Evolutionary conservation across 2,329 filamentous ascomycete species (phyloP).

Genomic region (Penicillium sp.): DNA sequence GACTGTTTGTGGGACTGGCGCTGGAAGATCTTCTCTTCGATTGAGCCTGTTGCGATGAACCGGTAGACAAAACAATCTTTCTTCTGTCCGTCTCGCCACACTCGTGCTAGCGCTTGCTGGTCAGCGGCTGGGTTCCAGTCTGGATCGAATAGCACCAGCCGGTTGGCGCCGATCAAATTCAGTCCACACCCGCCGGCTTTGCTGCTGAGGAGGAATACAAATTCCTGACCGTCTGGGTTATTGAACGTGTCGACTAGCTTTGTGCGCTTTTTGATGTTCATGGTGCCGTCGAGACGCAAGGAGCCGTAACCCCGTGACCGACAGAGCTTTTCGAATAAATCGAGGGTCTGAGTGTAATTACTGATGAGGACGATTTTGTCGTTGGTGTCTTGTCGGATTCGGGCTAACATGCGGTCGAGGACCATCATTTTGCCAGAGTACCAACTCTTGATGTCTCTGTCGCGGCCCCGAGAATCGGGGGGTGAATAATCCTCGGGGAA

Average conservation of each 20-base stretch:
- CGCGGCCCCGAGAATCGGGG: slow-evolving; percentile 76
- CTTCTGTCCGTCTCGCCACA: slow-evolving; percentile 98
- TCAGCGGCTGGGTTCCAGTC: slow-evolving; percentile 98
- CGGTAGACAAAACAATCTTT: slow-evolving; percentile 99
- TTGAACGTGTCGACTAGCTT: slow-evolving; percentile 98
- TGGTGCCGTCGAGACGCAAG: slow-evolving; percentile 85
- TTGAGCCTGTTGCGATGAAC: slow-evolving; percentile 96
- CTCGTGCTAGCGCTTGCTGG: slow-evolving; percentile 89
- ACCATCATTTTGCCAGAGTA: slow-evolving; percentile 98
- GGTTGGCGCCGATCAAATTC: slow-evolving; percentile 88
- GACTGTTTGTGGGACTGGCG: slow-evolving; percentile 97
- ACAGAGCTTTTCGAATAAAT: slow-evolving; percentile 86
- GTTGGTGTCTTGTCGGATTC: slow-evolving; percentile 90
- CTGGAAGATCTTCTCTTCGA: slow-evolving; percentile 99
- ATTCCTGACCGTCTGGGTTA: slow-evolving; percentile 78
- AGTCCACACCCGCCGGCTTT: slow-evolving; percentile 95
- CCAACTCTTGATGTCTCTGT: slow-evolving; percentile 86
- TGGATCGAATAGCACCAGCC: slow-evolving; percentile 89
- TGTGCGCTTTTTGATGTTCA: slow-evolving; percentile 94
- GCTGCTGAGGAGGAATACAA: slow-evolving; percentile 89
- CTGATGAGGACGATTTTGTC: slow-evolving; percentile 99
- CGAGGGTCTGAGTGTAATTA: slow-evolving; percentile 93
- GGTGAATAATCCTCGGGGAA: slow-evolving; percentile 82
- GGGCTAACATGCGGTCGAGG: slow-evolving; percentile 91
- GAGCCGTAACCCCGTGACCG: slow-evolving; percentile 74